Evolutionary conservation across 768 basidiomycete genomes (phyloP).

Genomic region (Crassisporium funariophilum): DNA sequence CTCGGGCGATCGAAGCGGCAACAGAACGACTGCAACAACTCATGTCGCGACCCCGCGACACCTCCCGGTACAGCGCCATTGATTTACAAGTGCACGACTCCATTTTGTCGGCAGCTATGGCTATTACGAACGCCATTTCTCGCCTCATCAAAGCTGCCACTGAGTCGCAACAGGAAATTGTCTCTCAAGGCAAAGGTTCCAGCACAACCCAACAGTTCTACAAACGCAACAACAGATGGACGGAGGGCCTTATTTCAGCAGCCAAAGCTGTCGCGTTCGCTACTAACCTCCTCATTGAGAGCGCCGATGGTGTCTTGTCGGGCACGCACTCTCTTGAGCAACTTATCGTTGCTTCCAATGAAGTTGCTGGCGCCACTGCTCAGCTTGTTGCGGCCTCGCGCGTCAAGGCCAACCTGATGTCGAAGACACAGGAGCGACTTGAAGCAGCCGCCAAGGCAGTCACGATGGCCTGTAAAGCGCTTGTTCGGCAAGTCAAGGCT

Average conservation of each 20-base stretch:
- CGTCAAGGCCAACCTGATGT: conserved; percentile 98
- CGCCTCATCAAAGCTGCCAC: conserved; percentile 96
- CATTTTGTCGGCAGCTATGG: conserved; percentile 90
- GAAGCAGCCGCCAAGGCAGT: conserved; percentile 98
- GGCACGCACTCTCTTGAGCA: conserved; percentile 98
- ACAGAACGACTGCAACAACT: conserved; percentile 89
- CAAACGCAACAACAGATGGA: conserved; percentile 99
- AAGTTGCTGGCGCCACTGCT: conserved; percentile 95
- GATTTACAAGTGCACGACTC: conserved; percentile 98
- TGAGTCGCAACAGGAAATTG: conserved; percentile 98
- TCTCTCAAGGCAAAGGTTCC: conserved; percentile 91
- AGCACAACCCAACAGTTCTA: conserved; percentile 96
- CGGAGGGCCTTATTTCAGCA: conserved; percentile 97
- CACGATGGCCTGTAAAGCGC: conserved; percentile 94
- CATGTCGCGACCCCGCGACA: conserved; percentile 88
- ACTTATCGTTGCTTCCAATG: conserved; percentile 99
- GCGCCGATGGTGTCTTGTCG: conserved; percentile 95
- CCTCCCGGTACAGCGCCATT: conserved; percentile 83
- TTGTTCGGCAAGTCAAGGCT: conserved; percentile 95
- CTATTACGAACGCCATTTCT: conserved; percentile 93
- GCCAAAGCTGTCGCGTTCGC: conserved; percentile 98
- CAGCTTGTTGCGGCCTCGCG: conserved; percentile 98
- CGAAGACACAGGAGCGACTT: conserved; percentile 94
- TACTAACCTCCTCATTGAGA: conserved; percentile 93
- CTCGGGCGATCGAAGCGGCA: conserved; percentile 90